Conservation (phyloP, 306 rosid genomes). For the Arachis stenosperma region DNA sequence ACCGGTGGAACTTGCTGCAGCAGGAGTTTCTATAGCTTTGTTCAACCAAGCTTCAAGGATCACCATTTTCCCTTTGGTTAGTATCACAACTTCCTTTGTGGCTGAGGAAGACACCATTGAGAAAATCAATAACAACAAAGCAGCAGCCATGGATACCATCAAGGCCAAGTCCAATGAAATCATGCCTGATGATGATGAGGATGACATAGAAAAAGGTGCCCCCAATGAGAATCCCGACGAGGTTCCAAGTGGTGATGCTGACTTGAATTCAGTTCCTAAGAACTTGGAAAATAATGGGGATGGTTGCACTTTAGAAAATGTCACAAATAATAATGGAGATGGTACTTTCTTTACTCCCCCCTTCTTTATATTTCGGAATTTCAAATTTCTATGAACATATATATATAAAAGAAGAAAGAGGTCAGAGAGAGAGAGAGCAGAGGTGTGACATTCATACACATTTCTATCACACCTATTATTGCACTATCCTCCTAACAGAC, state of each 20-base stretch:
- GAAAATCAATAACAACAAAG: slow-evolving; percentile 35
- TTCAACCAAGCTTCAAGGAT: slow-evolving; percentile 98
- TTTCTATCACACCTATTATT: too few species aligned
- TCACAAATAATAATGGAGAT: slow-evolving; percentile 33
- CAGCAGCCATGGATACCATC: slow-evolving; percentile 38
- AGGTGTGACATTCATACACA: too few species aligned
- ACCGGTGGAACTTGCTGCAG: slow-evolving; percentile 95
- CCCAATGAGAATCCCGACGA: slow-evolving; percentile 29
- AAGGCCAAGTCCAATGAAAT: slow-evolving; percentile 46
- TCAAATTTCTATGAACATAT: too few species aligned
- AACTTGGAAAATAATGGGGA: slow-evolving; percentile 31
- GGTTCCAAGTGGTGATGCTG: slow-evolving; percentile 17
- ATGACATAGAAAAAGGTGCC: slow-evolving; percentile 59
- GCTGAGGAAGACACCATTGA: slow-evolving; percentile 89
- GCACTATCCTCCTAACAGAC: too few species aligned
- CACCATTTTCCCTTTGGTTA: slow-evolving; percentile 90
- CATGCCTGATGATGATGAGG: slow-evolving; percentile 40
- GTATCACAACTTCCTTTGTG: slow-evolving; percentile 93
- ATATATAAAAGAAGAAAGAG: too few species aligned
- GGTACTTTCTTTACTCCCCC: slow-evolving; percentile 36
- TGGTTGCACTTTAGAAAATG: slow-evolving; percentile 16
- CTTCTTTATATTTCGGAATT: neutral
- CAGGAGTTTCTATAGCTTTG: slow-evolving; percentile 87
- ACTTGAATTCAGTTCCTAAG: slow-evolving; percentile 14
- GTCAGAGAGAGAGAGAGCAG: too few species aligned